Conservation (phyloP, 2,329 filamentous ascomycete genomes). For the Chalaropsis ovoidea region DNA sequence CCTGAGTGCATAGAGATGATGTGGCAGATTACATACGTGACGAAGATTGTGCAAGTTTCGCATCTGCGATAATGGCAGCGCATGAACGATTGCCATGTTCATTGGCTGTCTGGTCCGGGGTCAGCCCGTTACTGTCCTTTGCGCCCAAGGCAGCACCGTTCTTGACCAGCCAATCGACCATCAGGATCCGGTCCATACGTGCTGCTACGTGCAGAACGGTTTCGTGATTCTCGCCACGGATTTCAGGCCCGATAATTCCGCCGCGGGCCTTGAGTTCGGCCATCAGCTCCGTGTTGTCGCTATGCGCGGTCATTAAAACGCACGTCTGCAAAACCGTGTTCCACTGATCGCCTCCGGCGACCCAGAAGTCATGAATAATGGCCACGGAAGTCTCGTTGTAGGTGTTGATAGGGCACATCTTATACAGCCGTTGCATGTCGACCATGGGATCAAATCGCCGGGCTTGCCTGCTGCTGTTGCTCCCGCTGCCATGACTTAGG, state of each 20-base stretch:
- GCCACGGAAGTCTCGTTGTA: constrained; percentile 26
- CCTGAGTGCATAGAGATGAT: not conserved
- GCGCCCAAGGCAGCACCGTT: constrained; percentile 16
- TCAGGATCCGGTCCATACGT: not conserved
- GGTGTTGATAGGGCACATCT: constrained; percentile 24
- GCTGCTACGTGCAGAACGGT: constrained; percentile 23
- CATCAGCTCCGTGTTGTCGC: constrained; percentile 23
- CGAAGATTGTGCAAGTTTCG: not conserved
- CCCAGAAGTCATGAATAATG: constrained; percentile 12
- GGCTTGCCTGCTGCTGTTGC: constrained; percentile 15
- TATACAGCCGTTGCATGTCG: constrained; percentile 18
- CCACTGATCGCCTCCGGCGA: not conserved
- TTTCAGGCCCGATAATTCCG: constrained; percentile 8
- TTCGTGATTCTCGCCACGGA: constrained; percentile 14
- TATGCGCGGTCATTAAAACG: constrained; percentile 17
- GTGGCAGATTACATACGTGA: not conserved
- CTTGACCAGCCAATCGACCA: constrained; percentile 19
- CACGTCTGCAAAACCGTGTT: constrained; percentile 9
- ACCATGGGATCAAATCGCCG: not conserved
- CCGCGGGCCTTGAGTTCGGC: constrained; percentile 4
- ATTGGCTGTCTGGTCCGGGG: constrained; percentile 15
- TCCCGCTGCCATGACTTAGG: constrained; percentile 18
- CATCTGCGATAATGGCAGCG: constrained; percentile 10
- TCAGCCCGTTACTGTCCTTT: constrained; percentile 7
- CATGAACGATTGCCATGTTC: not conserved